Base-by-base conservation (phyloP, 257 asterid genomes). In the Hygrophila difformis region DNA sequence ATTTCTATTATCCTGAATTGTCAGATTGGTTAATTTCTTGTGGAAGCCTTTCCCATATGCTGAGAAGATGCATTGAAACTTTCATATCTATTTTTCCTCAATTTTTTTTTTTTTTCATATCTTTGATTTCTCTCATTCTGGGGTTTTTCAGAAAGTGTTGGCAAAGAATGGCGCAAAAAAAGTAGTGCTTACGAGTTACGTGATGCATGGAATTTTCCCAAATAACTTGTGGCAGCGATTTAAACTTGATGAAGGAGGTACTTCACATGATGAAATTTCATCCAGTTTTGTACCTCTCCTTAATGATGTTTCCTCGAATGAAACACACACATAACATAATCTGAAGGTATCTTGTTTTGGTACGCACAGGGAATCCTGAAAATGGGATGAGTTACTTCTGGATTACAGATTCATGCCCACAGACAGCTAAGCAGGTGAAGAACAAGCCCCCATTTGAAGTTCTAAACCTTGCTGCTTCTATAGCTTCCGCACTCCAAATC, bases 351-450 rank as follows among this genome's bases (percentile, higher is more conserved):
- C 16, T 4, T 23, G 24, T 18, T 28, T 51, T 36, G n/a, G 40
- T 57, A 57, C 48, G n/a, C 49, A 26, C 57, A 88, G 97, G 94
- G 61, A 67, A 60, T 49, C 83, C 97, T 0, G 89, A 61, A 73
- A 71, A 40, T 19, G 95, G 91, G 51, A 75, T 88, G 94, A 34
- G 75, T 12, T 75, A 81, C 77, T 88, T 84, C 58, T 88, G 97
- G 97, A 81, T 88, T 65, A 88, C 97, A 7, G 97, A 88, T 57
- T 88, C 95, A 4, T 88, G 97, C 67, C 95, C 97, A 1, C 72
- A 51, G 48, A 88, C 97, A 0, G 94, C 84, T 61, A 70, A 69
- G 69, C 83, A 77, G 47, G 97, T 88, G 58, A 79, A 76, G 65
- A 62, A 76, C 69, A 79, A 59, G 58, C 43, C 74, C 38, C 97